phyloP scores from a whole-genome alignment of 2,329 filamentous ascomycete species.

The Albifimbria verrucaria region DNA sequence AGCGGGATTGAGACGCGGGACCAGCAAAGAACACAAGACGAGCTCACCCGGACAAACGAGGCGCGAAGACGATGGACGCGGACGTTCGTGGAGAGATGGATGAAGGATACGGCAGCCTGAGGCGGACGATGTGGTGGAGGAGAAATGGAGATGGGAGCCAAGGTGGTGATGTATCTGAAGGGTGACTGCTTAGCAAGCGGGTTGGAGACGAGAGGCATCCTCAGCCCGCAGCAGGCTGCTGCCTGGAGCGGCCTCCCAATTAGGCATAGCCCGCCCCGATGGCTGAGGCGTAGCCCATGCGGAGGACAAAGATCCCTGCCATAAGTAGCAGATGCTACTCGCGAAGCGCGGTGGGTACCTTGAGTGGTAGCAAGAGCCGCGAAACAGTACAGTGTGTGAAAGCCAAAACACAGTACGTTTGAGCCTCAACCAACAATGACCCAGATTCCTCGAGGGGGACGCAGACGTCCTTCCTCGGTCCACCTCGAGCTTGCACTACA shows the following conservation, averaged over 20 bases:
- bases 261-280: slow-evolving; percentile 12
- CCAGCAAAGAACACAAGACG: not conserved
- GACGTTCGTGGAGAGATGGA: not conserved
- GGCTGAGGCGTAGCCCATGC: slow-evolving; percentile 25
- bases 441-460: no score
- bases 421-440: no score
- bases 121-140: not conserved
- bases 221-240: slow-evolving; percentile 29
- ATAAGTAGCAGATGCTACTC: slow-evolving; percentile 11
- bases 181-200: slow-evolving; percentile 22
- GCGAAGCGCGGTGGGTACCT: slow-evolving; percentile 5
- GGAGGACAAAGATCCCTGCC: slow-evolving; percentile 18
- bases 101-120: not conserved
- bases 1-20: not conserved
- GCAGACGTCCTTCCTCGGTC: no score
- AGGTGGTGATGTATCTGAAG: slow-evolving; percentile 4
- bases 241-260: slow-evolving; percentile 23
- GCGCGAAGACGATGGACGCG: not conserved
- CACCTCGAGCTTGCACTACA: no score
- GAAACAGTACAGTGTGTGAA: not conserved
- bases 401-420: not conserved
- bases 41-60: not conserved
- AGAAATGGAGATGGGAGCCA: not conserved
- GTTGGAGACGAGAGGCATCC: slow-evolving; percentile 9
- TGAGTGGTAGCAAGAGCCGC: slow-evolving; percentile 11